These are phyloP conservation scores for Neoscytalidium dimidiatum DNA, from an alignment of 2,329 filamentous ascomycete species.

Conservation along the genomic window DNA sequence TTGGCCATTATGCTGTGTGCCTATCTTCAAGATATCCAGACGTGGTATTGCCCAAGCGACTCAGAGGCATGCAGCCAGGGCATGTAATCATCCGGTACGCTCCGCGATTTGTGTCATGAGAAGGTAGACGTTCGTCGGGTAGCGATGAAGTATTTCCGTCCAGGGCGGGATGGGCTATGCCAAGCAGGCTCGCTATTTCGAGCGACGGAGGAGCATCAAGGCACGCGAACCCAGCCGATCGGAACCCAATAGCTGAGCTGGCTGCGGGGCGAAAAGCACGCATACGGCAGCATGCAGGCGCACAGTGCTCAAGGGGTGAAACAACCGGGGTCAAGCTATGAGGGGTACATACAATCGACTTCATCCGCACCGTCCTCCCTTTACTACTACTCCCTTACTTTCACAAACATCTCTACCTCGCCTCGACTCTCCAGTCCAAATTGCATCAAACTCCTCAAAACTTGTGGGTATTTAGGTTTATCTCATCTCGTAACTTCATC, in stretches of 20 bases:
- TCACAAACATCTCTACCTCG: not conserved
- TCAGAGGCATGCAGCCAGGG: no score
- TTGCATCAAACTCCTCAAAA: not conserved
- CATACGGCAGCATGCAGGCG: not conserved
- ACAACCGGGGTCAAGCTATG: not conserved
- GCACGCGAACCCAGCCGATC: no score
- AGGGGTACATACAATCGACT: not conserved
- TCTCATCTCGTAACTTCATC: not conserved
- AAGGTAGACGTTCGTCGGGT: no score
- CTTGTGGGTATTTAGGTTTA: not conserved
- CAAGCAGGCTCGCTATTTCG: no score
- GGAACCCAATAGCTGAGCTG: not conserved
- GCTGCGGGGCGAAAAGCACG: not conserved
- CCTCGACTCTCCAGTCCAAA: not conserved
- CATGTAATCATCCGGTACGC: no score
- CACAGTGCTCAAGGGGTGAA: not conserved
- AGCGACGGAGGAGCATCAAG: no score
- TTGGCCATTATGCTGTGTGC: no score
- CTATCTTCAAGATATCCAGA: no score
- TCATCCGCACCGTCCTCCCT: not conserved
- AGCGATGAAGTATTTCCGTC: no score
- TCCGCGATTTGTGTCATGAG: no score
- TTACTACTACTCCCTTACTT: not conserved
- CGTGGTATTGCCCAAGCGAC: no score
- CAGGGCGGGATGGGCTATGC: no score